These are phyloP conservation scores for Eucalyptus regnans DNA, from an alignment of 345 rosid species.

Conservation along the genomic window DNA sequence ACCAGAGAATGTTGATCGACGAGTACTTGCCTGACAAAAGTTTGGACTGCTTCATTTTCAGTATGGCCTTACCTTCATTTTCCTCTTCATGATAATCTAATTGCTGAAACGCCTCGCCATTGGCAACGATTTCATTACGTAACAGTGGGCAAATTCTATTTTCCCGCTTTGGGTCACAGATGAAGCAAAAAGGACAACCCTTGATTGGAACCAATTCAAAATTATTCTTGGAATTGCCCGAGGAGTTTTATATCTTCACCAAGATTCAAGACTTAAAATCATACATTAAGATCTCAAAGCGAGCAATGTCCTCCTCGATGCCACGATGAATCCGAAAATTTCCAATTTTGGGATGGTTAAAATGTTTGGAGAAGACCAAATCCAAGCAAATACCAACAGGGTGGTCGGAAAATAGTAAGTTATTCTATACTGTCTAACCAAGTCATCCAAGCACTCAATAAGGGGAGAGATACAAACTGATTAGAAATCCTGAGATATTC, in stretches of 20 bases:
- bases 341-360: background rate
- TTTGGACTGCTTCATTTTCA: background rate
- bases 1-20: background rate
- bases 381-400: background rate
- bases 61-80: background rate
- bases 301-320: background rate
- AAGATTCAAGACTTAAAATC: background rate
- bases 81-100: background rate
- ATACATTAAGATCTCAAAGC: background rate
- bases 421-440: too few relatives aligned
- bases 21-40: background rate
- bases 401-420: too few relatives aligned
- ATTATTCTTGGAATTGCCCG: background rate
- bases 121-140: background rate
- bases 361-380: background rate
- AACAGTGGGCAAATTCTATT: background rate
- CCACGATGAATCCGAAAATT: background rate
- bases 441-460: too few relatives aligned
- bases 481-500: background rate
- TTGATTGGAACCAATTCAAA: background rate
- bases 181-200: background rate
- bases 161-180: background rate
- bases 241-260: background rate
- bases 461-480: background rate
- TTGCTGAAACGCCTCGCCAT: background rate